Evolutionary conservation across 1,284 basidiomycete species (phyloP).

Genomic region (Malassezia pachydermatis): DNA sequence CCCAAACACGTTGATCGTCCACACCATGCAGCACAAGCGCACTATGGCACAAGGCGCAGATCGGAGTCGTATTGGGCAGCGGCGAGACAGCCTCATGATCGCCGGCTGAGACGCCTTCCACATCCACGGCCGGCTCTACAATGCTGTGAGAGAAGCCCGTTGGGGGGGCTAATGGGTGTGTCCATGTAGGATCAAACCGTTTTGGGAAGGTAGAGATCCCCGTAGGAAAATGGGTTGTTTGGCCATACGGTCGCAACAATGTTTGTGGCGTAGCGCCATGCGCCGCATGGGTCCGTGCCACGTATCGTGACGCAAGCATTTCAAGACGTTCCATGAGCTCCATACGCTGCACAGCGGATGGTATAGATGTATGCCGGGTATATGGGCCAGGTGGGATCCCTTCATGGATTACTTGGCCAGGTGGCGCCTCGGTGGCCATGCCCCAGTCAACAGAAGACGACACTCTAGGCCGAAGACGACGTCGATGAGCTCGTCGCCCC

Average conservation of each 20-base stretch:
- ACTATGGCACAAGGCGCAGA: constrained; percentile 32
- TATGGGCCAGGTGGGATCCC: constrained; percentile 21
- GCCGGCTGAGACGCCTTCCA: constrained; percentile 34
- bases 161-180: constrained; percentile 23
- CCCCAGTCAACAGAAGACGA: too few relatives aligned
- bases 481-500: not conserved
- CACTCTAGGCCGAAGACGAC: not conserved
- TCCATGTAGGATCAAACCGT: constrained; percentile 26
- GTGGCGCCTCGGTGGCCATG: constrained; percentile 5
- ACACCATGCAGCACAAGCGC: constrained; percentile 30
- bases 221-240: not conserved
- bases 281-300: constrained; percentile 6
- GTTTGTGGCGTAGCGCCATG: constrained; percentile 5
- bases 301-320: constrained; percentile 14
- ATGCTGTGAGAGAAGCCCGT: constrained; percentile 26
- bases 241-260: constrained; percentile 8
- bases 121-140: constrained; percentile 39
- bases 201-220: constrained; percentile 5
- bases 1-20: constrained; percentile 32
- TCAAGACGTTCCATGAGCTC: constrained; percentile 12
- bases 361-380: constrained; percentile 4
- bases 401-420: constrained; percentile 17
- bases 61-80: constrained; percentile 35
- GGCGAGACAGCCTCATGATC: constrained; percentile 30
- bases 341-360: not conserved